Conservation (phyloP, 108 stramenopile genomes). For the Pelagomonas calceolata region DNA sequence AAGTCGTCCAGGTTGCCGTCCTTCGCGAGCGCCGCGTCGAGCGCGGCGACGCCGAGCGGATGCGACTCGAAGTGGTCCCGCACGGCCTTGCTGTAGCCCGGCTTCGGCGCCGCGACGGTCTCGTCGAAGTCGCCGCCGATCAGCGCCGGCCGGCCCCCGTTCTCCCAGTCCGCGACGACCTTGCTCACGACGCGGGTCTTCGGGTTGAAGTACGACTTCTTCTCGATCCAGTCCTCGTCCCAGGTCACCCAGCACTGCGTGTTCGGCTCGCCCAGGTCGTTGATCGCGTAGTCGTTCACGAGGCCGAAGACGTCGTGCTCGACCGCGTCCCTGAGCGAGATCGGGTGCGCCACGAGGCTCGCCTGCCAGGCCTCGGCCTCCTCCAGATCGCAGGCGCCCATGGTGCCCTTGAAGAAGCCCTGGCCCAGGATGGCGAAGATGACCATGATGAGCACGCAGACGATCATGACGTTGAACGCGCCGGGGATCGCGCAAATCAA, state of each 20-base stretch:
- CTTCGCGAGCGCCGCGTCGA: constrained; percentile 12
- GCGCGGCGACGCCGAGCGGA: not conserved
- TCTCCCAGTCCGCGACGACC: not conserved
- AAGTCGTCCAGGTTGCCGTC: not conserved
- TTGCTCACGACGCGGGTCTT: not conserved
- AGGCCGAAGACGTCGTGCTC: not conserved
- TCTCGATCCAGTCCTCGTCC: not conserved
- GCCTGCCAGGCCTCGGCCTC: constrained; percentile 26
- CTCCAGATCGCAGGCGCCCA: constrained; percentile 41
- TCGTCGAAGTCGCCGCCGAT: not conserved
- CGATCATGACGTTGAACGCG: constrained; percentile 42
- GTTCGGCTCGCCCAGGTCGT: not conserved
- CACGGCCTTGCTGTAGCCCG: not conserved
- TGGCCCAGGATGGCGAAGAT: constrained; percentile 58
- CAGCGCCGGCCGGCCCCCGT: not conserved
- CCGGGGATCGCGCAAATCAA: constrained; percentile 48
- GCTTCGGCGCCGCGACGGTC: not conserved
- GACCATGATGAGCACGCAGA: constrained; percentile 38
- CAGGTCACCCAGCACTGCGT: not conserved
- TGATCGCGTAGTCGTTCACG: no score
- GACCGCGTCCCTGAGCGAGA: not conserved
- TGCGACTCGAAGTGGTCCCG: not conserved
- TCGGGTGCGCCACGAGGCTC: not conserved
- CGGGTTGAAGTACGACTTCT: not conserved
- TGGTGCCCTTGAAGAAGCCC: constrained; percentile 50